Conservation (phyloP, 192 early-diverging fungal genomes). For the Coemansia sp. region DNA sequence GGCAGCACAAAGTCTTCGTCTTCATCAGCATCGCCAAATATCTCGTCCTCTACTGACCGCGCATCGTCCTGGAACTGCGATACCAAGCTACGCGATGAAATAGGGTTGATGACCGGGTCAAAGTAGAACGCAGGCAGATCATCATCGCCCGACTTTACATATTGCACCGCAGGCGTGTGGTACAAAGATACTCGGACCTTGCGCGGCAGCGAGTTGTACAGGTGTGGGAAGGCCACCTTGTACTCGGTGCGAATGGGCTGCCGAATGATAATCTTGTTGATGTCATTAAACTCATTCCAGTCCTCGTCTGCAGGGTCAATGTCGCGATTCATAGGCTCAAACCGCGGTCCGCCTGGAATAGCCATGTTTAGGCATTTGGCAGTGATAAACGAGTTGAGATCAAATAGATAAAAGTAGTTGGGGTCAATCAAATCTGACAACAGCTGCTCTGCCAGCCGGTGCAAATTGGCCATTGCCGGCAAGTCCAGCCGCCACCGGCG, state of each 20-base stretch:
- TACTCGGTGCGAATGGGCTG: slow-evolving; percentile 99
- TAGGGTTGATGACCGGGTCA: slow-evolving; percentile 97
- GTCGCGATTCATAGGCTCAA: slow-evolving; percentile 96
- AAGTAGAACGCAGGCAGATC: slow-evolving; percentile 98
- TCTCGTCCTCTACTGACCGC: slow-evolving; percentile 73
- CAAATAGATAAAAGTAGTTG: slow-evolving; percentile 99
- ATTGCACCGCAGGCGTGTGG: slow-evolving; percentile 88
- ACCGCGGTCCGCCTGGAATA: slow-evolving; percentile 96
- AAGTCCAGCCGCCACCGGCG: slow-evolving; percentile 86
- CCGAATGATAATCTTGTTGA: slow-evolving; percentile 99
- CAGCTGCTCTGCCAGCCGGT: slow-evolving; percentile 87
- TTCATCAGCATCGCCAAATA: slow-evolving; percentile 67
- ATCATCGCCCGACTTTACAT: slow-evolving; percentile 85
- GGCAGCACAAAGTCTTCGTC: slow-evolving; percentile 75
- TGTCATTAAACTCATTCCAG: slow-evolving; percentile 99
- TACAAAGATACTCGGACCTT: slow-evolving; percentile 90
- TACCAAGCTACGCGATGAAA: slow-evolving; percentile 55
- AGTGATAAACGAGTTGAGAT: slow-evolving; percentile 92
- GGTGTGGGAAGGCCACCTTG: slow-evolving; percentile 96
- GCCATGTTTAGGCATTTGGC: slow-evolving; percentile 98
- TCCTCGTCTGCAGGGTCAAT: slow-evolving; percentile 96
- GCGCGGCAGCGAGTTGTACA: slow-evolving; percentile 96
- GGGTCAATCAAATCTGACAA: slow-evolving; percentile 91
- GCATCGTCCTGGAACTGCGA: slow-evolving; percentile 68
- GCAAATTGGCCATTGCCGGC: slow-evolving; percentile 92